Evolutionary conservation across 2,329 filamentous ascomycete species (phyloP).

Genomic region (Monilinia aucupariae): DNA sequence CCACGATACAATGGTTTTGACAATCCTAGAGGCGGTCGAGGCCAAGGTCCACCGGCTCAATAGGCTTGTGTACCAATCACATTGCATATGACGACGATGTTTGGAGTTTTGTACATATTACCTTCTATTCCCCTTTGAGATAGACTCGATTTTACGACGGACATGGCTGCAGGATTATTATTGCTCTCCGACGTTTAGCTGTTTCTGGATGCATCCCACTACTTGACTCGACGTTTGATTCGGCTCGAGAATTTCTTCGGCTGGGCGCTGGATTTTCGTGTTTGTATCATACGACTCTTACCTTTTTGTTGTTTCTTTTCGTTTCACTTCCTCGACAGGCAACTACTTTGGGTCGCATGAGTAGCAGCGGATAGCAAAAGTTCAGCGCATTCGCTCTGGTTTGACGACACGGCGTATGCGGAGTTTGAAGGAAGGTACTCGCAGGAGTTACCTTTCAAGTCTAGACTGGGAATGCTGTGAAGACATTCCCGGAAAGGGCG

Average conservation of each 20-base stretch:
- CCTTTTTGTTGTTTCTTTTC: conserved; percentile 22
- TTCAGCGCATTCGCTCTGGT: conserved; percentile 34
- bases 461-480: conserved; percentile 29
- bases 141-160: conserved; percentile 29
- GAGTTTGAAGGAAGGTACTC: conserved; percentile 27
- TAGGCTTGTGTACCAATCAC: conserved; percentile 22
- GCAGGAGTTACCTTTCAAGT: conserved; percentile 29
- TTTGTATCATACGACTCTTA: conserved; percentile 36
- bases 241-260: conserved; percentile 23
- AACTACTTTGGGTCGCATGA: conserved; percentile 29
- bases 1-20: conserved; percentile 32
- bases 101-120: conserved; percentile 35
- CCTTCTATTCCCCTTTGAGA: conserved; percentile 29
- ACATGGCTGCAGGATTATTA: conserved; percentile 22
- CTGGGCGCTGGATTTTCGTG: conserved; percentile 26
- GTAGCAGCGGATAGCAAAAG: conserved; percentile 33
- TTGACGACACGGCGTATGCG: conserved; percentile 33
- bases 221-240: conserved; percentile 21
- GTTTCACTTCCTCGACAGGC: conserved; percentile 23
- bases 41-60: conserved; percentile 30
- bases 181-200: conserved; percentile 23
- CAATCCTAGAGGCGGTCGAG: conserved; percentile 33
- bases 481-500: conserved; percentile 31
- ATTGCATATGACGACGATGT: conserved; percentile 20
- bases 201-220: conserved; percentile 19